Percentiles rank a stretch among this genome's conserved stretches.
These are phyloP conservation scores for Ophiobolus disseminans DNA, from an alignment of 2,329 filamentous ascomycete species.

Conservation along the genomic window DNA sequence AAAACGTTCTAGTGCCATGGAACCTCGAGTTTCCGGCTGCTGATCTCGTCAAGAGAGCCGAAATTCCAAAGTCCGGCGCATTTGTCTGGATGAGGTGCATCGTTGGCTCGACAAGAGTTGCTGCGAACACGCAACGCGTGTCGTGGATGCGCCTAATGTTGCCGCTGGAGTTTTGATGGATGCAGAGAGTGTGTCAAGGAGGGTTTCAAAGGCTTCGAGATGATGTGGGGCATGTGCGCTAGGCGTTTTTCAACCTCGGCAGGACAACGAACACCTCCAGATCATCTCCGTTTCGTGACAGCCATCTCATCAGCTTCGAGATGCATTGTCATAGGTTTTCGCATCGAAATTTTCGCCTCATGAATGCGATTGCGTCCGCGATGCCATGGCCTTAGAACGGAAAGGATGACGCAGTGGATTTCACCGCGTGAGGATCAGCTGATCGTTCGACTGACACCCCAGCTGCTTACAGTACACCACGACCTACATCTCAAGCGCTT, in stretches of 20 bases:
- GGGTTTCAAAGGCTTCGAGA: constrained; percentile 33
- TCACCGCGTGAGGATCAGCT: constrained; percentile 12
- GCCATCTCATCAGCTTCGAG: background rate
- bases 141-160: constrained; percentile 34
- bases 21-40: constrained; percentile 22
- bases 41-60: constrained; percentile 13
- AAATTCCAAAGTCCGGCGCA: background rate
- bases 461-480: constrained; percentile 4
- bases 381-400: no score
- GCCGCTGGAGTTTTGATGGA: constrained; percentile 24
- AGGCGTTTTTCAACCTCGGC: background rate
- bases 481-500: constrained; percentile 7
- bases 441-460: constrained; percentile 12
- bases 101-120: constrained; percentile 8
- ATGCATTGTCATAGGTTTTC: background rate
- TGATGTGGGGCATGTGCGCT: constrained; percentile 15
- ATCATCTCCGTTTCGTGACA: no score
- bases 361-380: no score
- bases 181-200: constrained; percentile 34
- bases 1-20: constrained; percentile 26
- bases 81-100: background rate
- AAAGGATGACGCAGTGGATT: no score
- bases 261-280: background rate
- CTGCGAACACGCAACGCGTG: constrained; percentile 4
- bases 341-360: no score